A percentile compares a stretch with the other conserved stretches of the same genome.
Evolutionary conservation across 2,329 filamentous ascomycete species (phyloP).

Genomic region (Apiospora pterosperma): DNA sequence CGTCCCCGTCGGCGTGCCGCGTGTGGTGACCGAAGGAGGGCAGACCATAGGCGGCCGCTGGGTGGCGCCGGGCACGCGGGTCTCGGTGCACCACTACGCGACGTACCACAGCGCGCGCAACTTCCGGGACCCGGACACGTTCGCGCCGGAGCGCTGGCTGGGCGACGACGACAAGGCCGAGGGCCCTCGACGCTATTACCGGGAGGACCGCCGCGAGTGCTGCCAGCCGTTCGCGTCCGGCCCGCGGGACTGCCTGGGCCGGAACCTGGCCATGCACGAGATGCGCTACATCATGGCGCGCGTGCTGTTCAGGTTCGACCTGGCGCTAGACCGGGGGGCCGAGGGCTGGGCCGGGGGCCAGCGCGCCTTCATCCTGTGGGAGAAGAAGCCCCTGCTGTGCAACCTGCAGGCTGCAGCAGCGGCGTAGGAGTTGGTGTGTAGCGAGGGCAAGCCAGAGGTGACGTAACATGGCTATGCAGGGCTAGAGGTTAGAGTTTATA

Average conservation of each 20-base stretch:
- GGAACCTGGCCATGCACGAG: slow-evolving; percentile 15
- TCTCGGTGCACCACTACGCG: slow-evolving; percentile 16
- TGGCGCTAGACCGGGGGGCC: slow-evolving; percentile 8
- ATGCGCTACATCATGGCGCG: slow-evolving; percentile 10
- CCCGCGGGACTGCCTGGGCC: slow-evolving; percentile 15
- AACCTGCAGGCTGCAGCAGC: background rate
- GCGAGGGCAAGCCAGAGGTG: too few relatives aligned
- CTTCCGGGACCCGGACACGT: slow-evolving; percentile 10
- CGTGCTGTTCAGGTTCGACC: slow-evolving; percentile 10
- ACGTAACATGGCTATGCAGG: too few relatives aligned
- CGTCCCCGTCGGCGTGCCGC: slow-evolving; percentile 16
- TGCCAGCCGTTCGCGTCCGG: slow-evolving; percentile 14
- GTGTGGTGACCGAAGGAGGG: slow-evolving; percentile 19
- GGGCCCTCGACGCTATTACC: background rate
- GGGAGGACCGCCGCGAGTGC: slow-evolving; percentile 7
- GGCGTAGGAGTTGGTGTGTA: too few relatives aligned
- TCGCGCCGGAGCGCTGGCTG: slow-evolving; percentile 16
- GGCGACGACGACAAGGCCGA: slow-evolving; percentile 6
- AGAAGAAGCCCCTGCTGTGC: slow-evolving; percentile 2
- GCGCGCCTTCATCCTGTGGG: slow-evolving; percentile 9
- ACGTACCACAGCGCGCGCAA: slow-evolving; percentile 10
- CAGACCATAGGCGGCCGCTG: slow-evolving; percentile 11
- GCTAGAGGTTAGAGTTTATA: too few relatives aligned
- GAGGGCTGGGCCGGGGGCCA: slow-evolving; percentile 8
- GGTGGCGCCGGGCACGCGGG: slow-evolving; percentile 13